phyloP scores from a whole-genome alignment of 352 stramenopile species.

The Phytophthora tubulina region DNA sequence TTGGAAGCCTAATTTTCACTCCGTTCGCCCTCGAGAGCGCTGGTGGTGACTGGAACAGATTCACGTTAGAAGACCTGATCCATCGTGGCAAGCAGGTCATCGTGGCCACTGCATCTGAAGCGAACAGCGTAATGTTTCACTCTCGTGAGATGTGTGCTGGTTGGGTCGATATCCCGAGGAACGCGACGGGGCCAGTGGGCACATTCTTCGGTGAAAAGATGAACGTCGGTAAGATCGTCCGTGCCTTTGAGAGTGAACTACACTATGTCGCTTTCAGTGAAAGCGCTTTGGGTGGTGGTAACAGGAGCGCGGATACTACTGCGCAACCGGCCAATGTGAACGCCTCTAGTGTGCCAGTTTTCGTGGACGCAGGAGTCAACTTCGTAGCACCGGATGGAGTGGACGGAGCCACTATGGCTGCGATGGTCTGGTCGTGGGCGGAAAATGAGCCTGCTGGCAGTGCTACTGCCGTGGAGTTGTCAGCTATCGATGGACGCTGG shows the following conservation, averaged over 20 bases:
- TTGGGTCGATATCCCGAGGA: constrained; percentile 49
- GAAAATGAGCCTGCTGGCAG: constrained; percentile 45
- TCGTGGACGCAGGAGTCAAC: constrained; percentile 61
- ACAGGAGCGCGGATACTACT: constrained; percentile 14
- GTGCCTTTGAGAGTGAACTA: constrained; percentile 52
- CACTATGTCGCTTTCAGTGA: constrained; percentile 62
- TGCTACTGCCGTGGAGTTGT: constrained; percentile 47
- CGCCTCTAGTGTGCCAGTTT: constrained; percentile 45
- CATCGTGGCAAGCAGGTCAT: constrained; percentile 58
- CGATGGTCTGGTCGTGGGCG: constrained; percentile 71
- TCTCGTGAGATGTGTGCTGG: constrained; percentile 53
- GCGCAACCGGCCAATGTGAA: constrained; percentile 35
- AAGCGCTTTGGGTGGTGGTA: constrained; percentile 29
- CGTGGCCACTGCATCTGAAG: constrained; percentile 46
- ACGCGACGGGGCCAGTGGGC: constrained; percentile 5
- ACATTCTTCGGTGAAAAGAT: constrained; percentile 49
- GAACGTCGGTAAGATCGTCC: constrained; percentile 54
- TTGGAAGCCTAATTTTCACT: constrained; percentile 60
- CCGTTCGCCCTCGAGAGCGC: constrained; percentile 43
- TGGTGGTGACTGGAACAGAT: constrained; percentile 49
- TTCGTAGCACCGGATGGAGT: constrained; percentile 62
- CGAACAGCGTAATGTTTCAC: constrained; percentile 59
- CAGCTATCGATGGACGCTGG: constrained; percentile 57
- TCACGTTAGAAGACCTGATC: constrained; percentile 59
- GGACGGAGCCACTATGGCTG: constrained; percentile 52